Evolutionary conservation across 2,329 filamentous ascomycete genomes (phyloP).

Genomic region (Fusarium camptoceras): DNA sequence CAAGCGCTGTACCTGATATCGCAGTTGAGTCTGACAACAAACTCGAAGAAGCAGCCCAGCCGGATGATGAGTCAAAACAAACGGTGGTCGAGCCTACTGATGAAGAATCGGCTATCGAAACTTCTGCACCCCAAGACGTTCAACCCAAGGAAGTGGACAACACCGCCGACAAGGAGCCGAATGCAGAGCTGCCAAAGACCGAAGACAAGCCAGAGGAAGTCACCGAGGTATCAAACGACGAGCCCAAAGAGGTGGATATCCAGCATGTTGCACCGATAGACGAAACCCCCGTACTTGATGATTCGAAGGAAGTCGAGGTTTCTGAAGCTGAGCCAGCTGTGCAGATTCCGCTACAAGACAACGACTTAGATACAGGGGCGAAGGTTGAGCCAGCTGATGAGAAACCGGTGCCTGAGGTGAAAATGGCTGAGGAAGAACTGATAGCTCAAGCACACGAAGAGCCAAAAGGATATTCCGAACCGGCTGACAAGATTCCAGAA

Average conservation of each 20-base stretch:
- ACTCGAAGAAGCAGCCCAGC: neutral
- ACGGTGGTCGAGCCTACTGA: neutral
- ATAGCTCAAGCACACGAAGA: conserved; percentile 19
- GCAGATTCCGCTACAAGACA: conserved; percentile 3
- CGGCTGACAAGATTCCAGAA: conserved; percentile 27
- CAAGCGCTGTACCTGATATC: neutral
- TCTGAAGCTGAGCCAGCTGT: neutral
- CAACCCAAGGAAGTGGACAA: conserved; percentile 4
- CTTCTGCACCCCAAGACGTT: neutral
- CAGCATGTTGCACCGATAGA: neutral
- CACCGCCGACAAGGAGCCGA: conserved; percentile 1
- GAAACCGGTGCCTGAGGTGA: conserved; percentile 1
- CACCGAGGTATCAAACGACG: neutral
- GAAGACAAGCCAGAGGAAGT: conserved; percentile 14
- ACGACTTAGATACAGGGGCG: neutral
- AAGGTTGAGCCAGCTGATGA: conserved; percentile 10
- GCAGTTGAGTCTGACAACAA: conserved; percentile 3
- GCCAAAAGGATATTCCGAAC: conserved; percentile 20
- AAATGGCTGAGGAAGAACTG: conserved; percentile 7
- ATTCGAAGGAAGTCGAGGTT: neutral
- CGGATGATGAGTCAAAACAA: neutral
- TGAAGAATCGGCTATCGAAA: neutral
- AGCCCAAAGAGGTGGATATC: neutral
- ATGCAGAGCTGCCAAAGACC: neutral
- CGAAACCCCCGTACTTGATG: neutral